Conservation (phyloP, 2,329 filamentous ascomycete species). For the Cercospora canescens region DNA sequence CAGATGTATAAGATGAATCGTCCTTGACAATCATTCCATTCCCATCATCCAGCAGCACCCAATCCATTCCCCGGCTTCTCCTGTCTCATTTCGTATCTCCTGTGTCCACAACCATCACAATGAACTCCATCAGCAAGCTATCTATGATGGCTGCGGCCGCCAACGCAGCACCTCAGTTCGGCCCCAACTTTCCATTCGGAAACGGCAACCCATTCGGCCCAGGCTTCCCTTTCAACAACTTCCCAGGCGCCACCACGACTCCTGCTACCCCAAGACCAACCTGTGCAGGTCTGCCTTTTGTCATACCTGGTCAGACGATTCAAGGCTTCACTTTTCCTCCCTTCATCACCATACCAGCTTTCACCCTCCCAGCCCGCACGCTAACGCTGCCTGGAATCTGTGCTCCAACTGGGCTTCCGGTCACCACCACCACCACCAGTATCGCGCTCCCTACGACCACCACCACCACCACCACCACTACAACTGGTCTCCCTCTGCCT, state of each 20-base stretch:
- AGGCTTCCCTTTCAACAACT: not conserved
- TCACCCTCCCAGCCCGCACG: constrained; percentile 1
- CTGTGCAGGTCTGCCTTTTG: not conserved
- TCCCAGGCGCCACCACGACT: not conserved
- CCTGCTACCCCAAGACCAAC: not conserved
- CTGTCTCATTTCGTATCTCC: not conserved
- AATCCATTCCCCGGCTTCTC: not conserved
- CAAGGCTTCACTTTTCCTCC: not conserved
- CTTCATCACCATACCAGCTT: not conserved
- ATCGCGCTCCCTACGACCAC: not conserved
- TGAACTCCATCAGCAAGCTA: constrained; percentile 5
- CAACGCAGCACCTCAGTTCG: constrained; percentile 8
- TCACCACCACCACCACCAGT: not conserved
- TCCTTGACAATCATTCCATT: not conserved
- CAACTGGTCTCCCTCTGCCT: not conserved
- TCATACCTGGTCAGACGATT: not conserved
- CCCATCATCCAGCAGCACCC: not conserved
- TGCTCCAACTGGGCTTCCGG: not conserved
- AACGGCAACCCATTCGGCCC: not conserved
- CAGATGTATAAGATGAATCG: constrained; percentile 6
- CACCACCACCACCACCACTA: not conserved
- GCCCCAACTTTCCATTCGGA: not conserved
- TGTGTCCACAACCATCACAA: not conserved
- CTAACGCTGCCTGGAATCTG: not conserved
- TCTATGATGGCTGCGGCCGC: constrained; percentile 2